Evolutionary conservation across 148 eudicot species (phyloP).

Genomic region (Agrostemma githago): DNA sequence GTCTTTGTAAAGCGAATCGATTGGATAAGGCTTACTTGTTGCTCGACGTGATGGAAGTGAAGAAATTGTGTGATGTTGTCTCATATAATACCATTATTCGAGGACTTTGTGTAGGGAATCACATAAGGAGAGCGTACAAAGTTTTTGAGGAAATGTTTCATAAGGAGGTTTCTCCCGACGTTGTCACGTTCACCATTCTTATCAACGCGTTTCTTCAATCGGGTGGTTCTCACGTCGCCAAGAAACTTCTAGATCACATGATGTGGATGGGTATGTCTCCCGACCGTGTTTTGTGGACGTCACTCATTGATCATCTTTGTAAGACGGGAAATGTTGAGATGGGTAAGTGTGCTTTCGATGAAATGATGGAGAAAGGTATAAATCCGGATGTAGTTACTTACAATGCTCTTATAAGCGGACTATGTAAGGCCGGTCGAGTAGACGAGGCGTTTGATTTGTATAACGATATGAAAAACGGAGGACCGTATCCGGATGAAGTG

Average conservation of each 20-base stretch:
- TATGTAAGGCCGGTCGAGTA: slow-evolving; percentile 58
- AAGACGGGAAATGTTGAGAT: slow-evolving; percentile 51
- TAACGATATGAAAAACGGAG: slow-evolving; percentile 57
- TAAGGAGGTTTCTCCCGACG: slow-evolving; percentile 69
- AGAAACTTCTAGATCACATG: slow-evolving; percentile 72
- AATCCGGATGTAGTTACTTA: slow-evolving; percentile 67
- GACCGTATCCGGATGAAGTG: slow-evolving; percentile 63
- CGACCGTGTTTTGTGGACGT: slow-evolving; percentile 64
- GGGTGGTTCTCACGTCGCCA: slow-evolving; percentile 49
- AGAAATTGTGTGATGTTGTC: slow-evolving; percentile 71
- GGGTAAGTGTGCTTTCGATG: slow-evolving; percentile 57
- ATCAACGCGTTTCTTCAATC: slow-evolving; percentile 64
- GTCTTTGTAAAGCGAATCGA: slow-evolving; percentile 81
- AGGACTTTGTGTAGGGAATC: slow-evolving; percentile 51
- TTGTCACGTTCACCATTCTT: slow-evolving; percentile 78
- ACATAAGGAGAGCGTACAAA: slow-evolving; percentile 49
- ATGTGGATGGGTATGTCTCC: slow-evolving; percentile 52
- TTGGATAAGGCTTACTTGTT: slow-evolving; percentile 70
- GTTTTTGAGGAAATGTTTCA: slow-evolving; percentile 72
- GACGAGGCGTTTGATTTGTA: slow-evolving; percentile 66
- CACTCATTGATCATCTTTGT: slow-evolving; percentile 64
- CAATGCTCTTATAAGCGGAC: slow-evolving; percentile 78
- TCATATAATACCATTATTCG: slow-evolving; percentile 77
- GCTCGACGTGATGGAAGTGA: slow-evolving; percentile 67
- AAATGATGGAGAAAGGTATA: slow-evolving; percentile 64